Conservation (phyloP, 352 stramenopile genomes). For the Globisporangium takayamanum region DNA sequence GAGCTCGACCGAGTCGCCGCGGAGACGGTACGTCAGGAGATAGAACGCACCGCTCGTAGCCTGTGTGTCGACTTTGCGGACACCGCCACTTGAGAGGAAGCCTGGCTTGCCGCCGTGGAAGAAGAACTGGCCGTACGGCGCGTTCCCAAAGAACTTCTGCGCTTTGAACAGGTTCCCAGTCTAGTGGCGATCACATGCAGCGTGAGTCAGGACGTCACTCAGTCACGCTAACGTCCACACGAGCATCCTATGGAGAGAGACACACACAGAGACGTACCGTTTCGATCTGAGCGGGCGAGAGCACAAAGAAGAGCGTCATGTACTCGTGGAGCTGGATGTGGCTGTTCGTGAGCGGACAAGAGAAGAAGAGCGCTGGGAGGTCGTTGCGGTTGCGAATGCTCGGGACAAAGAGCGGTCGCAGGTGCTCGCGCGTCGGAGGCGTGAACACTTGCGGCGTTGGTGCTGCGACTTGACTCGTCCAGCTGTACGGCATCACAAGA, state of each 20-base stretch:
- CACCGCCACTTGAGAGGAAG: conserved; percentile 41
- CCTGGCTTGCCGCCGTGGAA: conserved; percentile 48
- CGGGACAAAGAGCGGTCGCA: conserved; percentile 7
- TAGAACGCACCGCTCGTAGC: conserved; percentile 22
- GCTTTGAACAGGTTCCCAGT: conserved; percentile 26
- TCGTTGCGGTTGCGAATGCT: conserved; percentile 17
- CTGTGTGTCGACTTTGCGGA: conserved; percentile 25
- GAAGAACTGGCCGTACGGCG: conserved; percentile 60
- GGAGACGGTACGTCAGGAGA: conserved; percentile 43
- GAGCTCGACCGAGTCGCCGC: conserved; percentile 35
- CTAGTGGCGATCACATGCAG: conserved; percentile 1
- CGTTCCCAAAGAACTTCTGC: conserved; percentile 70
- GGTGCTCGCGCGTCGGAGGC: conserved; percentile 5
- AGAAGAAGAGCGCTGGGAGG: conserved; percentile 37
- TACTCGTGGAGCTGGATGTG: conserved; percentile 32
- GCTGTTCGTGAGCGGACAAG: conserved; percentile 36
- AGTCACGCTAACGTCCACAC: background rate
- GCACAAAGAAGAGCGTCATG: conserved; percentile 64
- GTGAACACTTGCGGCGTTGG: conserved; percentile 10
- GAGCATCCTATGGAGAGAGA: background rate
- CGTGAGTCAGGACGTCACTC: conserved; percentile 9
- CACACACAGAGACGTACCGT: background rate
- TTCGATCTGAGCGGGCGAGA: conserved; percentile 38
- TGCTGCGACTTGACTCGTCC: conserved; percentile 24
- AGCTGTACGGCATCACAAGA: conserved; percentile 14